Conservation (phyloP, 257 asterid genomes). For the Gentiana macrophylla region DNA sequence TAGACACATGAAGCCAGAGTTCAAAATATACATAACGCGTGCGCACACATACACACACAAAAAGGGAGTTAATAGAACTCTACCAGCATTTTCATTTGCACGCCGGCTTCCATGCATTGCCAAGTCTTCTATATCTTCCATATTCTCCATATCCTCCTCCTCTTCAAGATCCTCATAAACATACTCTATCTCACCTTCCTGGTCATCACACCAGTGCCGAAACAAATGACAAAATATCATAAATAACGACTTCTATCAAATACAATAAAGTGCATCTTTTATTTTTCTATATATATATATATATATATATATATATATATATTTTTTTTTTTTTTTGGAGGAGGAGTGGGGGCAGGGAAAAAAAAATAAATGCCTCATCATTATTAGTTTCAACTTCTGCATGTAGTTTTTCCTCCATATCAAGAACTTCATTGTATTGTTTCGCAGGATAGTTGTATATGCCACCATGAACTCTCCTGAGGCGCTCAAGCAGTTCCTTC, state of each 20-base stretch:
- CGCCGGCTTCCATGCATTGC: constrained; percentile 16
- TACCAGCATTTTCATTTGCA: constrained; percentile 10
- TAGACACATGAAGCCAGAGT: too few relatives aligned
- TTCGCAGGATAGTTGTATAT: constrained; percentile 59
- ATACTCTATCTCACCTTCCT: constrained; percentile 65
- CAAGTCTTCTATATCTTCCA: constrained; percentile 78
- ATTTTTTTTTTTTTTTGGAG: too few relatives aligned
- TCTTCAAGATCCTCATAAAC: constrained; percentile 87
- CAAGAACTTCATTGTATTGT: constrained; percentile 51
- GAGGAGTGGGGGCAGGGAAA: not conserved
- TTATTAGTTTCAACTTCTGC: constrained; percentile 23
- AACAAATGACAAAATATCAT: too few relatives aligned
- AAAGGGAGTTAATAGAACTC: too few relatives aligned
- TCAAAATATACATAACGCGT: too few relatives aligned
- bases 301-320: too few relatives aligned
- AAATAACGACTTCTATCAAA: too few relatives aligned
- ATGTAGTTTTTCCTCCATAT: constrained; percentile 26
- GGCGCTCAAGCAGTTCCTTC: constrained; percentile 79
- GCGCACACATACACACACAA: too few relatives aligned
- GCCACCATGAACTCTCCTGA: constrained; percentile 53
- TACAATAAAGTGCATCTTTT: too few relatives aligned
- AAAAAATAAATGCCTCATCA: constrained; percentile 34
- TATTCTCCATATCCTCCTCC: constrained; percentile 12
- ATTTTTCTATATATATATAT: too few relatives aligned
- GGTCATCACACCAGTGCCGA: constrained; percentile 12